Conservation (phyloP, 345 rosid genomes). For the Raphanus sativus region DNA sequence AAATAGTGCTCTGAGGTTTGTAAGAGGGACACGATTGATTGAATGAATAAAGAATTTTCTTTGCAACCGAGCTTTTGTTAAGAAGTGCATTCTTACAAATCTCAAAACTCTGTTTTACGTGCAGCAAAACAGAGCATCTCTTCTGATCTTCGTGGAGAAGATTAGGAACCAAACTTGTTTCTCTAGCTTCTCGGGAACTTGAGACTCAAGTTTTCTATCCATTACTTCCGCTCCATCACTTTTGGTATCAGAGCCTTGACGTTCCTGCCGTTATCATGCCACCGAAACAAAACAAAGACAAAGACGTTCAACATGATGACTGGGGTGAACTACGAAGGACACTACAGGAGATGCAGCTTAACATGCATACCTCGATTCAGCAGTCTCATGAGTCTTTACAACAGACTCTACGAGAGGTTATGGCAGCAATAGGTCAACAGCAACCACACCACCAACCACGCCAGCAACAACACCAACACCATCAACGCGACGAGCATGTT, state of each 20-base stretch:
- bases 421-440: background rate
- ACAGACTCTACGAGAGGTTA: too few relatives aligned
- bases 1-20: background rate
- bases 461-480: background rate
- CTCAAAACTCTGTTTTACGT: too few relatives aligned
- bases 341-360: background rate
- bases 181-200: background rate
- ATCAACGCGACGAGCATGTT: background rate
- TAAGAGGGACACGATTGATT: background rate
- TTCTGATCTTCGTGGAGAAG: too few relatives aligned
- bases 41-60: background rate
- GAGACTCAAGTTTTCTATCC: background rate
- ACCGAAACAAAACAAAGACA: background rate
- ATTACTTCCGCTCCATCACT: background rate
- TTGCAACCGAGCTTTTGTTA: background rate
- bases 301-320: background rate
- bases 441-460: background rate
- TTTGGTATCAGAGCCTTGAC: background rate
- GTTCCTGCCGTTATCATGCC: background rate
- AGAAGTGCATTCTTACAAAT: background rate
- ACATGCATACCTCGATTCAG: background rate
- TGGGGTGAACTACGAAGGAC: background rate
- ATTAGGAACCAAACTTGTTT: too few relatives aligned
- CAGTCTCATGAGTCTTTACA: background rate
- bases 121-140: too few relatives aligned